These are phyloP conservation scores for Bonnemaisonia californica DNA, from an alignment of 31 red algal genomes.

Conservation along the genomic window DNA sequence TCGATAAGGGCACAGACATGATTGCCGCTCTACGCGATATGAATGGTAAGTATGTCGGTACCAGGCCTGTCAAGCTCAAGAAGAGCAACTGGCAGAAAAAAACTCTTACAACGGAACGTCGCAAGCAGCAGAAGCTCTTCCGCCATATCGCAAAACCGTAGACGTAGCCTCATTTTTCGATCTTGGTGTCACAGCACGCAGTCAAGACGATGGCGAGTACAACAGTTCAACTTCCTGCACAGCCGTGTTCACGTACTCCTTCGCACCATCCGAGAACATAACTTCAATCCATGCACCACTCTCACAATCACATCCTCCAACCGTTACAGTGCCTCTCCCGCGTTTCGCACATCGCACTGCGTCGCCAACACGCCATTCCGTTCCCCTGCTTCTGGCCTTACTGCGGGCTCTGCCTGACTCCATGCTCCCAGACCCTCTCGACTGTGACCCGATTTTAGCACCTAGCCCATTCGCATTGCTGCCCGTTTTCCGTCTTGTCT, in stretches of 20 bases:
- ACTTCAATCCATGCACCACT: slow-evolving; percentile 4
- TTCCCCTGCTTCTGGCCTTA: background rate
- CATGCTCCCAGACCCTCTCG: too few species aligned
- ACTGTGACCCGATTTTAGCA: too few species aligned
- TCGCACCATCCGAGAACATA: slow-evolving; percentile 6
- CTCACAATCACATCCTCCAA: background rate
- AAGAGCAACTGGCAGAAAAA: slow-evolving; percentile 85
- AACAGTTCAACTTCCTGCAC: slow-evolving; percentile 1
- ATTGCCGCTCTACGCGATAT: slow-evolving; percentile 77
- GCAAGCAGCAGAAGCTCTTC: slow-evolving; percentile 55
- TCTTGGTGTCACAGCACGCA: background rate
- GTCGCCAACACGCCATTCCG: background rate
- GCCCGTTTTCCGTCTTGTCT: background rate
- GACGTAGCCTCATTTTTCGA: background rate
- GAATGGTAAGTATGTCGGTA: slow-evolving; percentile 92
- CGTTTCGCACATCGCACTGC: background rate
- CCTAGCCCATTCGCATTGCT: background rate
- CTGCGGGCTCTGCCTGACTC: background rate
- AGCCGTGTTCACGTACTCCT: slow-evolving; percentile 5
- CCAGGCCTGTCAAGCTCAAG: slow-evolving; percentile 80
- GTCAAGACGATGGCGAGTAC: background rate
- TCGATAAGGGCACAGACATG: slow-evolving; percentile 67
- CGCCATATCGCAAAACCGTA: slow-evolving; percentile 42
- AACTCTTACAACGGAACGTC: slow-evolving; percentile 38
- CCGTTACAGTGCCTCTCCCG: slow-evolving; percentile 8